Percentiles rank a stretch among this genome's conserved stretches.
phyloP scores from a whole-genome alignment of 352 stramenopile species.

The Phytophthora sp. region DNA sequence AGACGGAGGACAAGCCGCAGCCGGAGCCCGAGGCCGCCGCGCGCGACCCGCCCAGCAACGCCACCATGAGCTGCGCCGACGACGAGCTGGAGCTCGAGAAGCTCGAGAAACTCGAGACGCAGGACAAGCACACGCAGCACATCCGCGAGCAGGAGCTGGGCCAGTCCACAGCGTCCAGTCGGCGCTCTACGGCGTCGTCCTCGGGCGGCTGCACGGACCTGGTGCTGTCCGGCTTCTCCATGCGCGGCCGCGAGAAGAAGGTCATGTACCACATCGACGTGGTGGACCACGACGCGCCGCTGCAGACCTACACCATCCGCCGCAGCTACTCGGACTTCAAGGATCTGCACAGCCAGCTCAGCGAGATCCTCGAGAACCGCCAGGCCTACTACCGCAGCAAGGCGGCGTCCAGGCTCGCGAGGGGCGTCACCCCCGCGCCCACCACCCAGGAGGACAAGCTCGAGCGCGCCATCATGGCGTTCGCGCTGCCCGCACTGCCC shows the following conservation, averaged over 20 bases:
- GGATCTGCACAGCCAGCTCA: constrained; percentile 71
- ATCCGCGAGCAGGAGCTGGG: constrained; percentile 24
- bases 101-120: constrained; percentile 9
- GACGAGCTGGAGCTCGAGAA: constrained; percentile 45
- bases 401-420: constrained; percentile 25
- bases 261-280: constrained; percentile 92
- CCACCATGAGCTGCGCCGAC: constrained; percentile 36
- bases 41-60: constrained; percentile 24
- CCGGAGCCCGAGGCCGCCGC: constrained; percentile 38
- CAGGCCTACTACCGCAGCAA: constrained; percentile 62
- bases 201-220: constrained; percentile 53
- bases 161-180: constrained; percentile 40
- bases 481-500: constrained; percentile 70
- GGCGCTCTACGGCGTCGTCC: constrained; percentile 50
- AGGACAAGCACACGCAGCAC: constrained; percentile 16
- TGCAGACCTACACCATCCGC: constrained; percentile 88
- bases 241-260: constrained; percentile 71
- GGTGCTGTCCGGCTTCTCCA: constrained; percentile 75
- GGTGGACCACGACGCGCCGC: constrained; percentile 65
- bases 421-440: constrained; percentile 5
- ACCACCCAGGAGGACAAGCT: constrained; percentile 40
- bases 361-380: constrained; percentile 66
- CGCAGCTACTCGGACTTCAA: constrained; percentile 88
- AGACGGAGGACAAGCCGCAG: constrained; percentile 42
- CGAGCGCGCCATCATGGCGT: constrained; percentile 64